Conservation (phyloP, 78 protist species). For the Salpingoeca rosetta region DNA sequence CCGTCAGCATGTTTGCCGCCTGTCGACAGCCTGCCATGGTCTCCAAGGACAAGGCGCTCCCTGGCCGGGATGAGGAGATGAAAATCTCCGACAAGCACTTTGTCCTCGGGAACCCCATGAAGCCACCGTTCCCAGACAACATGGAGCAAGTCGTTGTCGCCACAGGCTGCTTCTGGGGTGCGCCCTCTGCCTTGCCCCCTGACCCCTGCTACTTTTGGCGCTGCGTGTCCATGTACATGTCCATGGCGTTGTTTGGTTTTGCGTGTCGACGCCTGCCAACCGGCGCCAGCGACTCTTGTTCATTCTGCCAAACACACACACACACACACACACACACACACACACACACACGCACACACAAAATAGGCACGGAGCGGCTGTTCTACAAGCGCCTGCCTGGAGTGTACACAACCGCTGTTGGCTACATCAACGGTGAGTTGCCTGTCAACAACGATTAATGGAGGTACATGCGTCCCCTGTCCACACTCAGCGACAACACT, state of each 20-base stretch:
- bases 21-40: too few relatives aligned
- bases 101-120: background rate
- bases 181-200: background rate
- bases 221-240: background rate
- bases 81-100: background rate
- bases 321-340: too few relatives aligned
- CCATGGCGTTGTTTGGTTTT: background rate
- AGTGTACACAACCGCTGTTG: conserved; percentile 14
- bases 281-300: background rate
- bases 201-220: background rate
- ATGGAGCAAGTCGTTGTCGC: background rate
- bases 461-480: too few relatives aligned
- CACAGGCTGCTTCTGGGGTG: conserved; percentile 25
- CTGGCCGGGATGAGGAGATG: background rate
- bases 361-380: conserved; percentile 10
- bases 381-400: conserved; percentile 7
- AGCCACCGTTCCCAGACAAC: background rate
- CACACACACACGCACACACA: too few relatives aligned
- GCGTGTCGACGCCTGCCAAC: background rate
- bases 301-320: too few relatives aligned
- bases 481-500: too few relatives aligned
- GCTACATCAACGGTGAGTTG: conserved; percentile 17
- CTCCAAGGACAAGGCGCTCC: background rate
- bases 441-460: too few relatives aligned
- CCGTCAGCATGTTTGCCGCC: too few relatives aligned